These are phyloP conservation scores for Barnettozyma salicaria DNA, from an alignment of 805 yeast genomes.

Conservation along the genomic window DNA sequence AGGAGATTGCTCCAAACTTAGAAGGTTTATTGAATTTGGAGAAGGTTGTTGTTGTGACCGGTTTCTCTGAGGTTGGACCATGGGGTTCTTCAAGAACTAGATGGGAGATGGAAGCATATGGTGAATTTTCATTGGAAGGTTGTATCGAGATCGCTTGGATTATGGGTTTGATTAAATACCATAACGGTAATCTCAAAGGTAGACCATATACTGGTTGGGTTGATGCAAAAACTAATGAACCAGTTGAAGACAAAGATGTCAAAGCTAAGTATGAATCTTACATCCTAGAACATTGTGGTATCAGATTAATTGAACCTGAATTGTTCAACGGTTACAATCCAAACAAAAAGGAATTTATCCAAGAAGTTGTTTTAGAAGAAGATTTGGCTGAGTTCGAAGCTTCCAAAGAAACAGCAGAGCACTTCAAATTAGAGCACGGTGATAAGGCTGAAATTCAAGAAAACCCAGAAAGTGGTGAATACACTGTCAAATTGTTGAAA, in stretches of 20 bases:
- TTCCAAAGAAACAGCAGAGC: constrained; percentile 91
- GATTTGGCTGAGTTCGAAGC: constrained; percentile 95
- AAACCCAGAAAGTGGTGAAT: constrained; percentile 85
- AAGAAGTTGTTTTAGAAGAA: constrained; percentile 94
- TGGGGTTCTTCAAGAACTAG: constrained; percentile 99
- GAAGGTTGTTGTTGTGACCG: constrained; percentile 89
- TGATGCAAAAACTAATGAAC: constrained; percentile 86
- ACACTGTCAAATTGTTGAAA: constrained; percentile 81
- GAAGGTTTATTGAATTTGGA: constrained; percentile 92
- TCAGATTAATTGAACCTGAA: constrained; percentile 94
- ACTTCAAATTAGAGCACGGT: constrained; percentile 90
- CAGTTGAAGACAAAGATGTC: constrained; percentile 92
- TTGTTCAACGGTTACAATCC: constrained; percentile 93
- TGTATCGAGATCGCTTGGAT: constrained; percentile 99
- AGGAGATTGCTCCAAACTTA: constrained; percentile 61
- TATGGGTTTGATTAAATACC: constrained; percentile 95
- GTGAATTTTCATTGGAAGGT: constrained; percentile 95
- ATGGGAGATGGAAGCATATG: constrained; percentile 98
- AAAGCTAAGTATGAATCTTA: constrained; percentile 86
- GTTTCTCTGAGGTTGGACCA: constrained; percentile 98
- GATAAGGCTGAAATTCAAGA: constrained; percentile 90
- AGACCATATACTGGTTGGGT: constrained; percentile 96
- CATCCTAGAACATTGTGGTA: constrained; percentile 91
- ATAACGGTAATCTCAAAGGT: constrained; percentile 84
- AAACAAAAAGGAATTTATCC: constrained; percentile 83